Percentiles rank a stretch among this genome's conserved stretches.
Evolutionary conservation across 2,329 filamentous ascomycete genomes (phyloP).

Genomic region (Pseudohalonectria lignicola): DNA sequence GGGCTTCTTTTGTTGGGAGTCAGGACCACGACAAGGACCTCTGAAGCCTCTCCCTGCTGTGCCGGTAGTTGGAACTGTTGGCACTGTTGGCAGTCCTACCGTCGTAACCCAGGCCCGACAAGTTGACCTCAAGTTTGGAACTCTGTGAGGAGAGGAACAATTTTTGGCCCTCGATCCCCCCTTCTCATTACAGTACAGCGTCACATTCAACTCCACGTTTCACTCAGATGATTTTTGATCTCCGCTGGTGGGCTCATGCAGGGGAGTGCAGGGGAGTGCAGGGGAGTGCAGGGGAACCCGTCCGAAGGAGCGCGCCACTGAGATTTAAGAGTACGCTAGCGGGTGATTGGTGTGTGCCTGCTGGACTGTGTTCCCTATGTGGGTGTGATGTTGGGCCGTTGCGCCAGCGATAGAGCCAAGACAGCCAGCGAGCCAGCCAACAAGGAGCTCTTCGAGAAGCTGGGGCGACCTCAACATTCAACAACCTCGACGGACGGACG

Average conservation of each 20-base stretch:
- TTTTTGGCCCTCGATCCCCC: too few relatives aligned
- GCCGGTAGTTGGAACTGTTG: background rate
- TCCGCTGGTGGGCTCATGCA: slow-evolving; percentile 1
- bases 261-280: too few relatives aligned
- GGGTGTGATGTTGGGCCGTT: background rate
- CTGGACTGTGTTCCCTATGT: background rate
- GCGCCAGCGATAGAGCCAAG: too few relatives aligned
- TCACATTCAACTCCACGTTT: slow-evolving; percentile 1
- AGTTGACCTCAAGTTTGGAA: background rate
- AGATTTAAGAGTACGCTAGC: background rate
- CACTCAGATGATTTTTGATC: slow-evolving; percentile 1
- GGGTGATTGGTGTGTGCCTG: background rate
- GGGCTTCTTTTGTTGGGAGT: too few relatives aligned
- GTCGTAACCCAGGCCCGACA: background rate
- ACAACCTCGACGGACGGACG: too few relatives aligned
- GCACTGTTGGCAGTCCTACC: too few relatives aligned
- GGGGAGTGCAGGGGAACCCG: too few relatives aligned
- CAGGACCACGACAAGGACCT: too few relatives aligned
- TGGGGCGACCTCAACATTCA: too few relatives aligned
- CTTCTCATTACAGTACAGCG: background rate
- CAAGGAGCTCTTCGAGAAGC: too few relatives aligned
- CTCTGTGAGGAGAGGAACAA: background rate
- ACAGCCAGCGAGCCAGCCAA: too few relatives aligned
- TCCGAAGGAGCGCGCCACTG: too few relatives aligned
- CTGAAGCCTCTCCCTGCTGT: background rate